Evolutionary conservation across 2,329 filamentous ascomycete species (phyloP).

Genomic region (Acrocalymma vagum): DNA sequence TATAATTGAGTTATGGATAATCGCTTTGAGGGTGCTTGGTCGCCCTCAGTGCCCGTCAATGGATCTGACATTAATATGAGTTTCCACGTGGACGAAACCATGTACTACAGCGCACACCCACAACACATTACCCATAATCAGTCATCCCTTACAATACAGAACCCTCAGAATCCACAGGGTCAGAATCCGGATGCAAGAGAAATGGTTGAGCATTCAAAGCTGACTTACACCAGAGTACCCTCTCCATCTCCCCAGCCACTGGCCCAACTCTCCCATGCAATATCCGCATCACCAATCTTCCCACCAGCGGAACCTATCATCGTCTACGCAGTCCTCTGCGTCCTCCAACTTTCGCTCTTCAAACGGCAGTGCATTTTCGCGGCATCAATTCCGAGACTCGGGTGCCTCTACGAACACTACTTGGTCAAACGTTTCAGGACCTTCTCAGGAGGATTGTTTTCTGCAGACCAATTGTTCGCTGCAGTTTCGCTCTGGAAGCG

Average conservation of each 20-base stretch:
- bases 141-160: no score
- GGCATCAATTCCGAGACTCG: constrained; percentile 24
- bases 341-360: constrained; percentile 26
- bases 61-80: constrained; percentile 9
- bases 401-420: constrained; percentile 30
- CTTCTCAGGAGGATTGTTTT: constrained; percentile 17
- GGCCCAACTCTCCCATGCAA: constrained; percentile 10
- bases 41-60: constrained; percentile 11
- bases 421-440: constrained; percentile 25
- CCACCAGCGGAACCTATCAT: constrained; percentile 24
- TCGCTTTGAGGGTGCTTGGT: constrained; percentile 15
- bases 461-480: constrained; percentile 18
- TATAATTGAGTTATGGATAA: constrained; percentile 18
- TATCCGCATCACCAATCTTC: constrained; percentile 9
- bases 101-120: constrained; percentile 11
- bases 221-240: constrained; percentile 19
- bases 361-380: constrained; percentile 25
- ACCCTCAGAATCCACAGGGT: no score
- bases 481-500: constrained; percentile 7
- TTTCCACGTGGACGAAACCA: constrained; percentile 8
- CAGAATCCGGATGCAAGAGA: no score
- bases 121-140: constrained; percentile 14
- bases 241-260: constrained; percentile 11
- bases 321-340: constrained; percentile 28
- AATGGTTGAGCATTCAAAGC: no score